phyloP scores from a whole-genome alignment of 1,284 basidiomycete species.

The Ceratobasidium sp. region DNA sequence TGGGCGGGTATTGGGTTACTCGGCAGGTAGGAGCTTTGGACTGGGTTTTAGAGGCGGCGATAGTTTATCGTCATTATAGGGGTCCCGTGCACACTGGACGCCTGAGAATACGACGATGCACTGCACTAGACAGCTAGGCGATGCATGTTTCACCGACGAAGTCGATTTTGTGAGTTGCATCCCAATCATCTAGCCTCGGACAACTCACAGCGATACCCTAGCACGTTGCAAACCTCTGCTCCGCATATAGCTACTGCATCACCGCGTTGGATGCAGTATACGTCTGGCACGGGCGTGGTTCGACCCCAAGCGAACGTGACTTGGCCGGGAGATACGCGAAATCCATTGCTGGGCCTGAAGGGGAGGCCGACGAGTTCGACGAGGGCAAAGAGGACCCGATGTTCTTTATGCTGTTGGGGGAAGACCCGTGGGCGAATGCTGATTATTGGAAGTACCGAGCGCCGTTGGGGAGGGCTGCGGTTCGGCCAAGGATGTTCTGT shows the following conservation, averaged over 20 bases:
- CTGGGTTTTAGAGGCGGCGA: slow-evolving; percentile 12
- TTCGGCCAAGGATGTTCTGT: slow-evolving; percentile 49
- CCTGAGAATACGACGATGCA: slow-evolving; percentile 84
- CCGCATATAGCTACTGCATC: slow-evolving; percentile 79
- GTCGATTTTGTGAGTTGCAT: slow-evolving; percentile 68
- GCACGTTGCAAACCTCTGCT: slow-evolving; percentile 76
- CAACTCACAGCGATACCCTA: slow-evolving; percentile 52
- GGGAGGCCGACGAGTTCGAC: slow-evolving; percentile 65
- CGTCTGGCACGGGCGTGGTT: slow-evolving; percentile 81
- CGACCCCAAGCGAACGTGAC: slow-evolving; percentile 65
- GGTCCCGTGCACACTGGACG: slow-evolving; percentile 75
- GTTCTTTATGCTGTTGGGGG: slow-evolving; percentile 84
- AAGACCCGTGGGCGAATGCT: slow-evolving; percentile 75
- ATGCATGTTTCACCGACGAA: slow-evolving; percentile 72
- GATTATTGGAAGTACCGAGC: slow-evolving; percentile 81
- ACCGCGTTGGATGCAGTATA: slow-evolving; percentile 74
- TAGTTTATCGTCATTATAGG: slow-evolving; percentile 58
- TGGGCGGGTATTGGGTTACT: slow-evolving; percentile 73
- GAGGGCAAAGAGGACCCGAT: slow-evolving; percentile 71
- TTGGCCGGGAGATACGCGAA: slow-evolving; percentile 71
- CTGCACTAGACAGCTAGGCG: slow-evolving; percentile 65
- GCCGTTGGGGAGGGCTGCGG: slow-evolving; percentile 59
- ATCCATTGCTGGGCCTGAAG: slow-evolving; percentile 58
- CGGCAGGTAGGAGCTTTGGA: slow-evolving; percentile 66
- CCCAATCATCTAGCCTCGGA: not conserved